These are phyloP conservation scores for Nothopassalora personata DNA, from an alignment of 2,329 filamentous ascomycete species.

Conservation along the genomic window DNA sequence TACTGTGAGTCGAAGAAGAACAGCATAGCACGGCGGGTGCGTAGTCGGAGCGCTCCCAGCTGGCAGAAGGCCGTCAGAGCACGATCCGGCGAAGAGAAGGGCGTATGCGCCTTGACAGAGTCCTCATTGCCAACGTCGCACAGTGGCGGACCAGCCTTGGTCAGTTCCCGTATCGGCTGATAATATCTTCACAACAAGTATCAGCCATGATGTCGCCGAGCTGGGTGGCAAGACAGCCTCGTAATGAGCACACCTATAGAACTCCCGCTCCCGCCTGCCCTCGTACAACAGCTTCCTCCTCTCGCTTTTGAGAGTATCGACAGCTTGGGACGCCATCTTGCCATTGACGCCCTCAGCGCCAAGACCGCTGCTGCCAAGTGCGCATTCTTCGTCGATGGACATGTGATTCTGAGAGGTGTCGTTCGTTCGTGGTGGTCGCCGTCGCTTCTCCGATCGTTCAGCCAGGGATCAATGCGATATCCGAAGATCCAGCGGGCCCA, in stretches of 20 bases:
- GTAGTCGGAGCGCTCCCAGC: conserved; percentile 46
- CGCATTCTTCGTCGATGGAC: conserved; percentile 1
- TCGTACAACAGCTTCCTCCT: conserved; percentile 21
- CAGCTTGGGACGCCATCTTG: conserved; percentile 10
- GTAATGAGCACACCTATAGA: conserved; percentile 22
- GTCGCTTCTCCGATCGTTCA: neutral
- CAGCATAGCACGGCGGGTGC: conserved; percentile 47
- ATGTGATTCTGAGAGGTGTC: neutral
- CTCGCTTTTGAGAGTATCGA: conserved; percentile 4
- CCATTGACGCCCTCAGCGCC: conserved; percentile 6
- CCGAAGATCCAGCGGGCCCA: neutral
- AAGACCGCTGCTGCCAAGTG: neutral
- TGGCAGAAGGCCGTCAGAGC: conserved; percentile 49
- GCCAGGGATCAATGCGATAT: neutral
- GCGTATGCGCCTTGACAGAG: conserved; percentile 21
- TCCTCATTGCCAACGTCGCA: conserved; percentile 24
- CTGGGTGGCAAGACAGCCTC: neutral
- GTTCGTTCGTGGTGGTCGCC: neutral
- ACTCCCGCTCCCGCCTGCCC: conserved; percentile 28
- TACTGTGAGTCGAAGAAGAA: conserved; percentile 48
- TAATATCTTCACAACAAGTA: conserved; percentile 21
- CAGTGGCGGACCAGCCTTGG: conserved; percentile 22
- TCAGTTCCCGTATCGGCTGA: conserved; percentile 25
- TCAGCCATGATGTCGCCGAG: neutral
- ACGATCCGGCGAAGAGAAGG: conserved; percentile 28